Evolutionary conservation across 257 asterid species (phyloP).

Genomic region (Nicotiana sylvestris): DNA sequence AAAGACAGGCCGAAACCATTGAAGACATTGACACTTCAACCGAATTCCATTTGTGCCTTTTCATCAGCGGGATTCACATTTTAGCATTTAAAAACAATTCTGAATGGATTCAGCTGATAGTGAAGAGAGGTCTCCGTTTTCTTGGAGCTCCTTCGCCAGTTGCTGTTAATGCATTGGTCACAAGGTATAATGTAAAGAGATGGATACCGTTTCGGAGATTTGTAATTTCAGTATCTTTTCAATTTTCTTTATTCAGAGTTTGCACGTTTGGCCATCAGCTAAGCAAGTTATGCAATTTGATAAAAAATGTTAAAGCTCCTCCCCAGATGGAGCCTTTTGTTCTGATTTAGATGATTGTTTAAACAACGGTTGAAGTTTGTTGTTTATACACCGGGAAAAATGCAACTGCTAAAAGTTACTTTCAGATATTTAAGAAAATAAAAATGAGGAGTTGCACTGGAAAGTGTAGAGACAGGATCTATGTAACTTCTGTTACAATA

Average conservation of each 20-base stretch:
- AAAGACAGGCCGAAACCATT: not conserved
- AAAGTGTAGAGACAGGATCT: not conserved
- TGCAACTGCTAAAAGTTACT: not conserved
- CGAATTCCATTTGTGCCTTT: not conserved
- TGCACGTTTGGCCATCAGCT: not conserved
- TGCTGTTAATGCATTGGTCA: not conserved
- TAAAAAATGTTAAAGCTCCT: not conserved
- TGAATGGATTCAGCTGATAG: not conserved
- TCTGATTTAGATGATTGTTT: not conserved
- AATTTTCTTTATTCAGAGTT: not conserved
- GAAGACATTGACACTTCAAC: slow-evolving; percentile 1
- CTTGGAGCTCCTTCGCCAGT: not conserved
- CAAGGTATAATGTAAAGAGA: slow-evolving; percentile 1
- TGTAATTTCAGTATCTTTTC: not conserved
- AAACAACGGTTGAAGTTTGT: not conserved
- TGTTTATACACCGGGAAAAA: not conserved
- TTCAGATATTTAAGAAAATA: not conserved
- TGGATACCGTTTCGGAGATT: not conserved
- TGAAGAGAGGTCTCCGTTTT: not conserved
- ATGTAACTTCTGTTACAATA: not conserved
- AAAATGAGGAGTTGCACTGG: not conserved
- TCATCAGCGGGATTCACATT: not conserved
- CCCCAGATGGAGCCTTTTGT: not conserved
- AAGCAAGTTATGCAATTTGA: not conserved
- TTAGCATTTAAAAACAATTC: not conserved